Base-by-base conservation (phyloP, 1,284 basidiomycete genomes). In the Clitocybe nebularis region DNA sequence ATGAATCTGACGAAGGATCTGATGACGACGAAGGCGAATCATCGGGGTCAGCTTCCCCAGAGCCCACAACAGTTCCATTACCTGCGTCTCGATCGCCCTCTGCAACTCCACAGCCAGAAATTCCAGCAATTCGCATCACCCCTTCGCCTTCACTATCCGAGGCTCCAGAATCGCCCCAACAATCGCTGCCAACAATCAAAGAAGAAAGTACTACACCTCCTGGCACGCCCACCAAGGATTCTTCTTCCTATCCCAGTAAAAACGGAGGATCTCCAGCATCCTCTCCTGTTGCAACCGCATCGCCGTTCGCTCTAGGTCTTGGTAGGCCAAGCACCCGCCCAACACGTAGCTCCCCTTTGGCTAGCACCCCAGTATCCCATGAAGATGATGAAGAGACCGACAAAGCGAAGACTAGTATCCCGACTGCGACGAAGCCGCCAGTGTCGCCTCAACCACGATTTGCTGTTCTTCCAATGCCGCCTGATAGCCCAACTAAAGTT, bases 281-380 rank as follows among this genome's bases (percentile, higher is more conserved):
- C 5, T 48, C 63, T 17, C 36, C 58, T 13, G 50, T 61, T 16
- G 52, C 71, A 10, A 55, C 59, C 8, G 59, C 69, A n/a, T 53
- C 70, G 16, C 52, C 62, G 5, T 67, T 71, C 32, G 55, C 61
- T 16, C 48, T 76, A 33, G 70, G 71, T 19, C 56, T 71, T 26
- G 72, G 74, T 32, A 67, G 77, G 36, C 72, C 74, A 8, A 78
- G 68, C 40, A 81, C 77, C 10, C 72, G 77, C 7, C 82, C 81
- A 0, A 58, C 70, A 5, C 74, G 77, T 30, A 83, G 81, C 47
- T 84, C 81, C 6, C 81, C 81, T 1, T 62, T 84, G 37, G 76
- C 81, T 4, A 72, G 57, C 39, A 60, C 68, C 5, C 68, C 80
- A 2, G 55, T 77, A 11, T 70, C 71, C 7, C 62, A 62, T 16